A percentile compares a stretch with the other conserved stretches of the same genome.
phyloP scores from a whole-genome alignment of 2,329 filamentous ascomycete genomes.

The Hymenoscyphus fructigenus region DNA sequence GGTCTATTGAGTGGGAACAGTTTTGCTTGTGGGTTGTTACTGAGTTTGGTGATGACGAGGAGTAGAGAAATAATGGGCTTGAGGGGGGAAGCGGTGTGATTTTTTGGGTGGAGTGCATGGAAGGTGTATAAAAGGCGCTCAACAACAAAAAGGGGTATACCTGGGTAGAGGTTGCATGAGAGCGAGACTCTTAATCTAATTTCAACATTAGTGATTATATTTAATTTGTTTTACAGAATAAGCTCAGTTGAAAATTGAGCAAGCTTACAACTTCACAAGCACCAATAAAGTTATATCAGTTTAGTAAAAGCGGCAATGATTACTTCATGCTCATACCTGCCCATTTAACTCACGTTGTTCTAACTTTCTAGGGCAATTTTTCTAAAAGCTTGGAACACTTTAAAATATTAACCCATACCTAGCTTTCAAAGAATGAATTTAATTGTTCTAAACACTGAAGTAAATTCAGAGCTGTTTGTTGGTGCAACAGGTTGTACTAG shows the following conservation, averaged over 20 bases:
- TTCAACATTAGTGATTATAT: constrained; percentile 26
- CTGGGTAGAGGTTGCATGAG: constrained; percentile 5
- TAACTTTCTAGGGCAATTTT: no score
- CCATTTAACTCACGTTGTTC: no score
- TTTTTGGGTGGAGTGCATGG: constrained; percentile 3
- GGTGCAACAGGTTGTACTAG: no score
- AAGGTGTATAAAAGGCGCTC: constrained; percentile 13
- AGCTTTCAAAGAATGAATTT: no score
- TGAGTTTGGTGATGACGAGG: constrained; percentile 59
- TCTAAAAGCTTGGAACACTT: no score
- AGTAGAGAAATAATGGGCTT: neutral
- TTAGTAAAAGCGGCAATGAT: no score
- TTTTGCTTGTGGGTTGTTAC: constrained; percentile 89
- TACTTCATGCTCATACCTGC: no score
- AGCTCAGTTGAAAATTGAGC: neutral
- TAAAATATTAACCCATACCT: no score
- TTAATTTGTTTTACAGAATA: neutral
- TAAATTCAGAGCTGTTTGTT: no score
- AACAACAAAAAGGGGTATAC: constrained; percentile 11
- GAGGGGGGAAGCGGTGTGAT: neutral
- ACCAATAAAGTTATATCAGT: no score
- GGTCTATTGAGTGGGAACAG: constrained; percentile 79
- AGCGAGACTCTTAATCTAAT: constrained; percentile 14
- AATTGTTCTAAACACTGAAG: no score
- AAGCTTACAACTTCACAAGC: no score